A percentile compares a stretch with the other conserved stretches of the same genome.
Evolutionary conservation across 495 filamentous ascomycete genomes (phyloP).

Genomic region (Lasiosphaeria ovina): DNA sequence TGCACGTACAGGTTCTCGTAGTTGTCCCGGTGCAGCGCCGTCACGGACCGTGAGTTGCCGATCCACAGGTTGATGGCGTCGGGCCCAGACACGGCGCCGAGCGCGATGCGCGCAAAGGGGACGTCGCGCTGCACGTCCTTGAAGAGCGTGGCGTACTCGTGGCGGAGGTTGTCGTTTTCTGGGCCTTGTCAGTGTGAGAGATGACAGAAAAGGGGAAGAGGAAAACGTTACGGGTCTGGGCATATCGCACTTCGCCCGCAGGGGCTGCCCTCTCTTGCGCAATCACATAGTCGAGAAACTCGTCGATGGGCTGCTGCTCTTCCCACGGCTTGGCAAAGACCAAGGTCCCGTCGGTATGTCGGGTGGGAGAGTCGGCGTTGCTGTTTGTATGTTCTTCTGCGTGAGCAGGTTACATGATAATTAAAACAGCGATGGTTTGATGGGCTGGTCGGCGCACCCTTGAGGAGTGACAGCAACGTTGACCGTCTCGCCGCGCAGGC

Average conservation of each 20-base stretch:
- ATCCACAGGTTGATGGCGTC: conserved; percentile 82
- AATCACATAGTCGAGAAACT: conserved; percentile 48
- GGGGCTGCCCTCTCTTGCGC: conserved; percentile 32
- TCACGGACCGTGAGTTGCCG: conserved; percentile 61
- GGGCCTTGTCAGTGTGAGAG: neutral
- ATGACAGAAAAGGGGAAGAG: neutral
- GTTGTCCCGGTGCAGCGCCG: conserved; percentile 72
- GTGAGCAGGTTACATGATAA: too few species aligned
- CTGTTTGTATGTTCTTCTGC: conserved; percentile 29
- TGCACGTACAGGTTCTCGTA: conserved; percentile 83
- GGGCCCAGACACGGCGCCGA: conserved; percentile 46
- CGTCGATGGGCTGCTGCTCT: conserved; percentile 47
- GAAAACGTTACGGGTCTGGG: conserved; percentile 48
- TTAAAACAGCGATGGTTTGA: too few species aligned
- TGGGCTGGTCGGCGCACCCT: conserved; percentile 43
- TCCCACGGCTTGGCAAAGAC: conserved; percentile 58
- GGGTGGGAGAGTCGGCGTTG: conserved; percentile 60
- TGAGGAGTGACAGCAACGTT: conserved; percentile 69
- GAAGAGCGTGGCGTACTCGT: conserved; percentile 62
- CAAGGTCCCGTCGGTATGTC: conserved; percentile 29
- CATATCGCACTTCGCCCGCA: conserved; percentile 46
- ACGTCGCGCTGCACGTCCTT: conserved; percentile 55
- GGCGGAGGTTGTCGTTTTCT: conserved; percentile 75
- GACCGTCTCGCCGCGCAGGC: conserved; percentile 51
- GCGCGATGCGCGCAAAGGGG: conserved; percentile 64